Evolutionary conservation across 805 yeast species (phyloP).

Genomic region (Yarrowia sp.): DNA sequence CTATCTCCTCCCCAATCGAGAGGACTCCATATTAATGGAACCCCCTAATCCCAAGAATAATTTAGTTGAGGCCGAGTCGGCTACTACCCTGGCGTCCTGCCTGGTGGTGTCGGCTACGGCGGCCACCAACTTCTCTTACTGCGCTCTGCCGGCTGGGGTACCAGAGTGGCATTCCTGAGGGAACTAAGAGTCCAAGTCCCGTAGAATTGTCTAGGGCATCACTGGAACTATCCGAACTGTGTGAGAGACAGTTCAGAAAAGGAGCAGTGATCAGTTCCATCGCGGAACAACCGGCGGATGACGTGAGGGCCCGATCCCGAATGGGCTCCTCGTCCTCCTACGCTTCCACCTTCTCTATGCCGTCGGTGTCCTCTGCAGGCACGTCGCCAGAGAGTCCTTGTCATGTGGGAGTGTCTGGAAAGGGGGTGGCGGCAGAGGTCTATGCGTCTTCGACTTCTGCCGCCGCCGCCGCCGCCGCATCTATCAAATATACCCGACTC

Average conservation of each 20-base stretch:
- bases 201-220: slow-evolving; percentile 26
- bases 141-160: slow-evolving; percentile 25
- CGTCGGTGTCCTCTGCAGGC: slow-evolving; percentile 21
- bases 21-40: slow-evolving; percentile 21
- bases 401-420: not conserved
- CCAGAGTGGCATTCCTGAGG: slow-evolving; percentile 26
- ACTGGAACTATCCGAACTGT: slow-evolving; percentile 24
- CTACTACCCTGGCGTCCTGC: slow-evolving; percentile 24
- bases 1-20: slow-evolving; percentile 19
- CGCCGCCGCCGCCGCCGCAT: not conserved
- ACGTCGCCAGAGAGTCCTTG: slow-evolving; percentile 20
- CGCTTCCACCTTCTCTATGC: slow-evolving; percentile 21
- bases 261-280: slow-evolving; percentile 25
- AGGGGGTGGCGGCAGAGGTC: not conserved
- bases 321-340: slow-evolving; percentile 18
- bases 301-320: not conserved
- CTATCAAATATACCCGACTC: slow-evolving; percentile 4
- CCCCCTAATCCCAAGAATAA: slow-evolving; percentile 23
- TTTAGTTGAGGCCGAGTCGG: slow-evolving; percentile 24
- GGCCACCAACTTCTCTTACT: slow-evolving; percentile 25
- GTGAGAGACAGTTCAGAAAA: slow-evolving; percentile 25
- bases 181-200: slow-evolving; percentile 9
- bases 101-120: slow-evolving; percentile 24
- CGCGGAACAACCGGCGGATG: slow-evolving; percentile 16
- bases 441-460: not conserved